Conservation (phyloP, 768 basidiomycete species). For the Favolaschia claudopus region DNA sequence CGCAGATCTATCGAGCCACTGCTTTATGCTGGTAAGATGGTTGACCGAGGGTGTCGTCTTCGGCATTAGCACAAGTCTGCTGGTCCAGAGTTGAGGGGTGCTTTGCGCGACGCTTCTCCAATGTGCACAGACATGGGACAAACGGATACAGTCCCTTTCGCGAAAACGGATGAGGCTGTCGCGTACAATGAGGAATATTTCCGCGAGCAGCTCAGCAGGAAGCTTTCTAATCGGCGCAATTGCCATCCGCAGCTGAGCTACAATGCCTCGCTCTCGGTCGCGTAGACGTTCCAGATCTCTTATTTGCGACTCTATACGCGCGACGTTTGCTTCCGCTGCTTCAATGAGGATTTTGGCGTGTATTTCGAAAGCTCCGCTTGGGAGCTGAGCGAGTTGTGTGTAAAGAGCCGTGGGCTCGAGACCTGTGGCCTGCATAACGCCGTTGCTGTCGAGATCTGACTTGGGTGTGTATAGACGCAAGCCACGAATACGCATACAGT, state of each 20-base stretch:
- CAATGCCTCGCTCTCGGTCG: neutral
- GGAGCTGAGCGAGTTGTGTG: no score
- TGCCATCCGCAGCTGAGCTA: neutral
- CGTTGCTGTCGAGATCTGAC: no score
- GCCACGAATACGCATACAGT: no score
- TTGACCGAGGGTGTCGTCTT: neutral
- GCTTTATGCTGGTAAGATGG: neutral
- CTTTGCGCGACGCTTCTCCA: neutral
- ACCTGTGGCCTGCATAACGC: no score
- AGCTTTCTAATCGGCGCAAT: conserved; percentile 4
- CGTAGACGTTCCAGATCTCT: neutral
- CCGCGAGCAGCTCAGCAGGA: neutral
- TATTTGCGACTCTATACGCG: neutral
- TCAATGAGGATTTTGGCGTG: neutral
- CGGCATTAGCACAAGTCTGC: neutral
- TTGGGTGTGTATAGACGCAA: no score
- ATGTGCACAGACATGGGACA: neutral
- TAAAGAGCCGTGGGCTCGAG: no score
- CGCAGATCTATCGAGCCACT: neutral
- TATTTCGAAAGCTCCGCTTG: no score
- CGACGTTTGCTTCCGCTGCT: neutral
- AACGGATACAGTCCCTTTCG: neutral
- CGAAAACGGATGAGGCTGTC: neutral
- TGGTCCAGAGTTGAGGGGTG: neutral
- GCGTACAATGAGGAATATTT: conserved; percentile 4